Base-by-base conservation (phyloP, 306 rosid species). In the Cucurbita maxima region DNA sequence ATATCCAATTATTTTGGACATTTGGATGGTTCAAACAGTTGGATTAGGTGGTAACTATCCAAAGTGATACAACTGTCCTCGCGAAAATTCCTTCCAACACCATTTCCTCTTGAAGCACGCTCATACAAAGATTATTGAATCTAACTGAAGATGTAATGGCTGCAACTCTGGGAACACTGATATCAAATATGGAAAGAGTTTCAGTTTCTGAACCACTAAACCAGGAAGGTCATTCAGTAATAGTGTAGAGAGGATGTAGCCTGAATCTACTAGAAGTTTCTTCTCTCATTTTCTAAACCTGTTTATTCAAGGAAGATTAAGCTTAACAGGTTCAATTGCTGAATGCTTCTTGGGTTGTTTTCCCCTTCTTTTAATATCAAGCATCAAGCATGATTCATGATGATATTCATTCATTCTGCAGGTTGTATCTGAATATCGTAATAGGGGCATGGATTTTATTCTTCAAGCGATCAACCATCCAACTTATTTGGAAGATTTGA, bases 391-490 rank as follows among this genome's bases (percentile, higher is more conserved):
- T 43, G 18, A 22, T 37, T 60, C 4, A 2, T 20, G 30, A 52
- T 57, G 9, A 7, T 40, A 22, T 25, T 60, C 22, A 22, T 25
- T 60, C 22, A 1, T 25, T 25, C 2, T 71, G 76, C 86, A 94
- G 98, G 95, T 90, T 76, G 86, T 90, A 66, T 85, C 95, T 2
- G 97, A 90, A 78, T 94, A 89, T 78, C 81, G 87, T 61, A 83
- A 83, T 63, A 86, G 84, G 60, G 96, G 86, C 75, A 81, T 80
- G 89, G 96, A 87, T 37, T 86, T 94, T 68, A 78, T 90, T 81
- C 88, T 94, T 71, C 83, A 90, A 84, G 91, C 95, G 41, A 89
- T 94, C 76, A 94, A 94, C 79, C 92, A 87, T 87, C 98, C 98
- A 16, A 94, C 92, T 4, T 90, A 85, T 84, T 85, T 94, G 74